phyloP scores from a whole-genome alignment of 2,329 filamentous ascomycete species.

The Sclerotinia glacialis region DNA sequence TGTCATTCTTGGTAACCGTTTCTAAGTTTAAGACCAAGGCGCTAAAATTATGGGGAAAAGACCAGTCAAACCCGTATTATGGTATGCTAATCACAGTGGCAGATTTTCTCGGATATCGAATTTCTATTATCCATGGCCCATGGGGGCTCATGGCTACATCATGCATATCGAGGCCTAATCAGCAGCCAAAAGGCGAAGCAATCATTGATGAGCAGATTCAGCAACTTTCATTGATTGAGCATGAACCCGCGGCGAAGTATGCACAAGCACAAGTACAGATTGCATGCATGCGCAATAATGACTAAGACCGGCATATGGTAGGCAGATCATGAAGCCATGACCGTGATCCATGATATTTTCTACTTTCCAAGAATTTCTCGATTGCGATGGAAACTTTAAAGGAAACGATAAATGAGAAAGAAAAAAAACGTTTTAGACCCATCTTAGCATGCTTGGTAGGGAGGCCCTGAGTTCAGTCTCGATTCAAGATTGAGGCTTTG shows the following conservation, averaged over 20 bases:
- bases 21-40: slow-evolving; percentile 20
- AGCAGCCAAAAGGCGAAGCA: slow-evolving; percentile 14
- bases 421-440: slow-evolving; percentile 34
- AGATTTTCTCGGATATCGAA: not conserved
- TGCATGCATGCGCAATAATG: slow-evolving; percentile 18
- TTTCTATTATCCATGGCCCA: not conserved
- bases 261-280: slow-evolving; percentile 21
- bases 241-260: slow-evolving; percentile 16
- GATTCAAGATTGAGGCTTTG: slow-evolving; percentile 6
- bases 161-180: slow-evolving; percentile 20
- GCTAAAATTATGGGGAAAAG: slow-evolving; percentile 3
- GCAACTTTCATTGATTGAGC: not conserved
- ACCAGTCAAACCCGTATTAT: not conserved
- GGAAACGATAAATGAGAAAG: slow-evolving; percentile 24
- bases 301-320: slow-evolving; percentile 22
- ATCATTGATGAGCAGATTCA: slow-evolving; percentile 10
- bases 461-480: slow-evolving; percentile 23
- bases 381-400: not conserved
- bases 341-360: not conserved
- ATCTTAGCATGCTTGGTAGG: slow-evolving; percentile 22
- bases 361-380: not conserved
- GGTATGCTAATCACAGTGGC: not conserved
- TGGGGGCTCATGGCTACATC: not conserved
- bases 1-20: slow-evolving; percentile 1
- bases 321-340: slow-evolving; percentile 14